Percentiles rank a stretch among this genome's conserved stretches.
Evolutionary conservation across 176 grass and related monocot species (phyloP).

Genomic region (Eleusine coracana): DNA sequence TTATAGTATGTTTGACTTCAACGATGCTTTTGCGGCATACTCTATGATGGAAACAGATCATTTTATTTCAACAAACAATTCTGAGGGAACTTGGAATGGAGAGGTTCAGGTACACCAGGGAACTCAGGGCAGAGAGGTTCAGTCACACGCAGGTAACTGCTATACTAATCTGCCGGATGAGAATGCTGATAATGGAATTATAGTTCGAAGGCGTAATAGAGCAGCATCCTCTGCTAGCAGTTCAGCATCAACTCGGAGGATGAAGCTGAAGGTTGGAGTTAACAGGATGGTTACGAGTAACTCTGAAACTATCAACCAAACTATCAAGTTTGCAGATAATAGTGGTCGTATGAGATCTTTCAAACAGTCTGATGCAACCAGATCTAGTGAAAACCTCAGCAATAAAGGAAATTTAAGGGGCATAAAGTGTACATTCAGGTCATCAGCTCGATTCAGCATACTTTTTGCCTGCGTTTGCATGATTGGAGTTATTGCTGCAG

Average conservation of each 20-base stretch:
- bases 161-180: constrained; percentile 17
- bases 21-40: background rate
- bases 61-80: constrained; percentile 22
- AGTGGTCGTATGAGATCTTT: constrained; percentile 27
- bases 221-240: background rate
- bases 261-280: constrained; percentile 53
- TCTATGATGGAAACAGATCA: background rate
- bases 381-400: constrained; percentile 1
- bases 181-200: constrained; percentile 51
- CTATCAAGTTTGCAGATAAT: constrained; percentile 48
- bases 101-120: constrained; percentile 14
- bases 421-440: constrained; percentile 16
- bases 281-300: constrained; percentile 67
- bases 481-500: constrained; percentile 44
- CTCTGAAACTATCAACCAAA: constrained; percentile 62
- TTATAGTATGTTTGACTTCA: constrained; percentile 51
- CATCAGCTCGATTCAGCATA: constrained; percentile 45
- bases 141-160: constrained; percentile 11
- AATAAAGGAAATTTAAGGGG: constrained; percentile 36
- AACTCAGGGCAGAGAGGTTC: constrained; percentile 29
- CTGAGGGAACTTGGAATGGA: constrained; percentile 15
- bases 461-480: constrained; percentile 41
- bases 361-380: constrained; percentile 34
- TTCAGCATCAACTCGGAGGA: background rate
- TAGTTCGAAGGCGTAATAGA: constrained; percentile 20